Conservation (phyloP, 2,329 filamentous ascomycete genomes). For the Talaromyces sp. region DNA sequence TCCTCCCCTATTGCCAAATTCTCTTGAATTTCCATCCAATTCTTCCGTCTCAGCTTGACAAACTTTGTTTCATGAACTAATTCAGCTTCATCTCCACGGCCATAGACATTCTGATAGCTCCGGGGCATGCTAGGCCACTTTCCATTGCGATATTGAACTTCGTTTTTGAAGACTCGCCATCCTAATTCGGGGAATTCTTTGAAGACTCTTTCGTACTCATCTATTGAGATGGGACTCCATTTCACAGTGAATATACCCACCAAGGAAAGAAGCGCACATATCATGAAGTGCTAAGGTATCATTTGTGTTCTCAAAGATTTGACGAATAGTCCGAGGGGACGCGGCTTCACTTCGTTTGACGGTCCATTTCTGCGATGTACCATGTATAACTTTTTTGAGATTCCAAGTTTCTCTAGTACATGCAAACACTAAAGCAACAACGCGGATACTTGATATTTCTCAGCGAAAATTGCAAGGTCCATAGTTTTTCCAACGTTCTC, state of each 20-base stretch:
- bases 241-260: neutral
- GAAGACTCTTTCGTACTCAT: neutral
- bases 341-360: neutral
- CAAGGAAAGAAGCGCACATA: neutral
- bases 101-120: neutral
- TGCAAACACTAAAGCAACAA: neutral
- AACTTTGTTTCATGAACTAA: neutral
- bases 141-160: neutral
- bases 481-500: neutral
- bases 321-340: neutral
- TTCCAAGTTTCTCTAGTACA: neutral
- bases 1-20: no score
- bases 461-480: neutral
- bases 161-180: neutral
- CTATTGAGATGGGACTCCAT: neutral
- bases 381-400: neutral
- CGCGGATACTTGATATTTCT: neutral
- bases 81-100: neutral
- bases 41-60: neutral
- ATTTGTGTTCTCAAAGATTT: neutral
- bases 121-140: neutral
- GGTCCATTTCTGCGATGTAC: neutral
- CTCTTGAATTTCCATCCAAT: neutral
- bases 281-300: neutral
- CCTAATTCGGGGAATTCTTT: neutral